Conservation (phyloP, 768 basidiomycete genomes). For the Pisolithus albus region DNA sequence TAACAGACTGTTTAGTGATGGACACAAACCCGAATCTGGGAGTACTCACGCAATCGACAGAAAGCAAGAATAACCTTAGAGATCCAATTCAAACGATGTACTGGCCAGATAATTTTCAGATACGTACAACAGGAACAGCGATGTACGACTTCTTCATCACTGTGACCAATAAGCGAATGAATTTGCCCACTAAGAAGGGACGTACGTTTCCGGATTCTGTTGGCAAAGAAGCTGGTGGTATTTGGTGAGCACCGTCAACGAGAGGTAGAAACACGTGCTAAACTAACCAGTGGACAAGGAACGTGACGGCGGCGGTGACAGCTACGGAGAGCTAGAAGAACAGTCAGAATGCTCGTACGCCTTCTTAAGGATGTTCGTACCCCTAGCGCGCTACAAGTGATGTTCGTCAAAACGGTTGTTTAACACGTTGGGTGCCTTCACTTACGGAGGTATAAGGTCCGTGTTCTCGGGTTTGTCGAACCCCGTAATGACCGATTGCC, state of each 20-base stretch:
- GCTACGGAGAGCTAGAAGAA: conserved; percentile 25
- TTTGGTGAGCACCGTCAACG: not conserved
- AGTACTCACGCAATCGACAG: conserved; percentile 25
- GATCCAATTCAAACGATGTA: not conserved
- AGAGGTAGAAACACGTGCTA: not conserved
- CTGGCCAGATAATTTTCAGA: not conserved
- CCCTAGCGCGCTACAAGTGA: conserved; percentile 17
- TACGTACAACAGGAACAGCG: conserved; percentile 23
- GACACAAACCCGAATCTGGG: not conserved
- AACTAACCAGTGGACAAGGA: conserved; percentile 28
- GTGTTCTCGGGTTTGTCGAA: conserved; percentile 19
- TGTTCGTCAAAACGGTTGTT: not conserved
- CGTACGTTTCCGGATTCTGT: conserved; percentile 29
- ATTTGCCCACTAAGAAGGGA: not conserved
- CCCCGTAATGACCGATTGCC: conserved; percentile 23
- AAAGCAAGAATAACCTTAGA: conserved; percentile 25
- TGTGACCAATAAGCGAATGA: conserved; percentile 5
- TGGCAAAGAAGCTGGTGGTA: conserved; percentile 24
- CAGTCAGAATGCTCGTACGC: not conserved
- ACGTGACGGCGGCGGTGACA: conserved; percentile 24
- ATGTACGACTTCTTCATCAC: conserved; percentile 29
- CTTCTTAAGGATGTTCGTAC: conserved; percentile 8
- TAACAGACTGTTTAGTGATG: not conserved
- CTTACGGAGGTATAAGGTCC: conserved; percentile 26
- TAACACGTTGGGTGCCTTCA: not conserved